Evolutionary conservation across 2,329 filamentous ascomycete species (phyloP).

Genomic region (Diplodia scrobiculata): DNA sequence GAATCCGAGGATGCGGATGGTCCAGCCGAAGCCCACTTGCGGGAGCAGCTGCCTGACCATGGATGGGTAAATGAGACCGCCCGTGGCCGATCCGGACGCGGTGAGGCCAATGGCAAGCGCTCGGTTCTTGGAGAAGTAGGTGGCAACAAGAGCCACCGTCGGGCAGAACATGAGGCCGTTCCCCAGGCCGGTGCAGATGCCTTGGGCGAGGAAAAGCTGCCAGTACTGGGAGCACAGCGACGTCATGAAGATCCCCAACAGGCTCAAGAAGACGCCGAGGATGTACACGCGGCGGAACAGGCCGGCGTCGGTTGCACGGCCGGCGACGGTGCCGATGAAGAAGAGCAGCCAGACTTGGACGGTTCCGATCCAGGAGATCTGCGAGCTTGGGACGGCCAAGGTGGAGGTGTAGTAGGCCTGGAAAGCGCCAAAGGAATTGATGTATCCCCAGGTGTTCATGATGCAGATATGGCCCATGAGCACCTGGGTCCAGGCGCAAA

Average conservation of each 20-base stretch:
- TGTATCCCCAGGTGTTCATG: slow-evolving; percentile 45
- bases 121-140: slow-evolving; percentile 63
- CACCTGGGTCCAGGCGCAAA: slow-evolving; percentile 44
- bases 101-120: slow-evolving; percentile 62
- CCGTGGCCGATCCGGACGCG: slow-evolving; percentile 62
- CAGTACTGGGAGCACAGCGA: slow-evolving; percentile 53
- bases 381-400: slow-evolving; percentile 42
- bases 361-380: slow-evolving; percentile 57
- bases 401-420: slow-evolving; percentile 42
- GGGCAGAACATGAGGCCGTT: slow-evolving; percentile 44
- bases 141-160: slow-evolving; percentile 42
- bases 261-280: slow-evolving; percentile 48
- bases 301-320: slow-evolving; percentile 56
- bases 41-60: slow-evolving; percentile 59
- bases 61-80: slow-evolving; percentile 65
- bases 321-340: slow-evolving; percentile 55
- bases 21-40: slow-evolving; percentile 65
- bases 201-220: slow-evolving; percentile 48
- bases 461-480: slow-evolving; percentile 43
- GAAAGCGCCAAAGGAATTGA: slow-evolving; percentile 44
- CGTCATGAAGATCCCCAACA: slow-evolving; percentile 57
- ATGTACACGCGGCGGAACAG: slow-evolving; percentile 52
- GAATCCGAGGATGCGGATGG: slow-evolving; percentile 63
- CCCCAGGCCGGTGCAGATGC: slow-evolving; percentile 40
- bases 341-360: slow-evolving; percentile 57